Base-by-base conservation (phyloP, 306 rosid species). In the Vigna hirtella region DNA sequence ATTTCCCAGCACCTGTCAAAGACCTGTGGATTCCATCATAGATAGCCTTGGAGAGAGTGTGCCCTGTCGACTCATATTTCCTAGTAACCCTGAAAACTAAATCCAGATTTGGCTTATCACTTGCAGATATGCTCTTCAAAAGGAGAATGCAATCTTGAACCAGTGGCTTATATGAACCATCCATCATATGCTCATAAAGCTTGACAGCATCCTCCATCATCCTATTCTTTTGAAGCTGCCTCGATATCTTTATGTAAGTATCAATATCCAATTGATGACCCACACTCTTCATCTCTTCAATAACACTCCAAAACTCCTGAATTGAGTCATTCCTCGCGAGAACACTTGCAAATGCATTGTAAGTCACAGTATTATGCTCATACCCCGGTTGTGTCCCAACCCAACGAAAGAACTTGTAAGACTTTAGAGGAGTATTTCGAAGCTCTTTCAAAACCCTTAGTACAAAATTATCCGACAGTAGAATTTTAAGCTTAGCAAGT, bases 101-200 rank as follows among this genome's bases (percentile, higher is more conserved):
- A 76, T 84, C 85, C 80, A 86, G 76, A 83, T 89, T 86, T 3
- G 98, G 93, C 24, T 17, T 77, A 49, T 84, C 89, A 69, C 66
- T 34, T 1, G 64, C 72, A 24, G 97, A 74, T 45, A 91, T 75
- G 51, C 66, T 75, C 62, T 80, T 71, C 51, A 95, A 75, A 85
- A 93, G 96, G n/a, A 82, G 0, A 32, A 52, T 43, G 80, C 93
- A 88, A 64, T 93, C 90, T 45, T 79, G 89, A 42, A 28, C 62
- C 1, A 93, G 89, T 52, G 99, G 99, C 85, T 86, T 77, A 69
- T 83, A 91, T 9, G 93, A 82, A 65, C 99, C 84, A 85, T 93
- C 96, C 97, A 95, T 91, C 98, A 93, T 95, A 74, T 82, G 83
- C 90, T 93, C 99, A 58, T 83, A 95, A 77, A 95, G 96, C 90